These are phyloP conservation scores for Pseudocercospora musae DNA, from an alignment of 2,329 filamentous ascomycete genomes.

Conservation along the genomic window DNA sequence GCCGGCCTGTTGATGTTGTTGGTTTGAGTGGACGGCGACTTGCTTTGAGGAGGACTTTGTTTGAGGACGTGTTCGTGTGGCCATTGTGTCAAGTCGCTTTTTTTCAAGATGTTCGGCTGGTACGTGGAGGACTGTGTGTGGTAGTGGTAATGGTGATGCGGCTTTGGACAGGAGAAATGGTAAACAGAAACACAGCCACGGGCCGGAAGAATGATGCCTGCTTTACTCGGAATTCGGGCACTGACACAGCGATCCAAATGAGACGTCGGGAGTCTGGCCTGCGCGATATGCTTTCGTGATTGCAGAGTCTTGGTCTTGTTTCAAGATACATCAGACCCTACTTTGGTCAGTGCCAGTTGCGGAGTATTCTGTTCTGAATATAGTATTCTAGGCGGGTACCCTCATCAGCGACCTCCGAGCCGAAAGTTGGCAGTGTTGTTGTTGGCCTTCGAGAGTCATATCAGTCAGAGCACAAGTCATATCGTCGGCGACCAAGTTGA, in stretches of 20 bases:
- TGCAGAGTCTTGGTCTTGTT: background rate
- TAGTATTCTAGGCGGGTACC: background rate
- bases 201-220: background rate
- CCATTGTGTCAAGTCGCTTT: background rate
- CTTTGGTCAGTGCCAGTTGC: background rate
- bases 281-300: background rate
- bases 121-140: background rate
- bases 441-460: background rate
- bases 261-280: background rate
- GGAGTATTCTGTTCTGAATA: too few species aligned
- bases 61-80: background rate
- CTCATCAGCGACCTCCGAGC: background rate
- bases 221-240: background rate
- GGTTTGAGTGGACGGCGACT: background rate
- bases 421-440: background rate
- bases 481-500: background rate
- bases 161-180: background rate
- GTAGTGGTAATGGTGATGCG: background rate
- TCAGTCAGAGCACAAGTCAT: background rate
- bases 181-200: background rate
- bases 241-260: background rate
- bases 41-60: background rate
- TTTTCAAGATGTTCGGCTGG: background rate
- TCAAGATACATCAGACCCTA: background rate
- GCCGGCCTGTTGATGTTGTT: background rate